Base-by-base conservation (phyloP, 352 stramenopile genomes). In the Pythium rishiriense region DNA sequence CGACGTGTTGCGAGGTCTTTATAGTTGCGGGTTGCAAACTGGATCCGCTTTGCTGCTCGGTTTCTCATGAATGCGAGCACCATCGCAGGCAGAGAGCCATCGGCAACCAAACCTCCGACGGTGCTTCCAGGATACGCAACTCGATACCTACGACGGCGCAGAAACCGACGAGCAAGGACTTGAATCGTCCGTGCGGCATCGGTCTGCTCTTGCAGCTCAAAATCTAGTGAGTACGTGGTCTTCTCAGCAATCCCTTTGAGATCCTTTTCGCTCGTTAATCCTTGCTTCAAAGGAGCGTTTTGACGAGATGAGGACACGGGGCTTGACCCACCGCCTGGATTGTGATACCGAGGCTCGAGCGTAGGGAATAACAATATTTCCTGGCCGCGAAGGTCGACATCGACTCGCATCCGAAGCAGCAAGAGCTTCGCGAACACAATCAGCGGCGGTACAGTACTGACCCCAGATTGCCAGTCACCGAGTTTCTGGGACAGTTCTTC, bases 361-460 rank as follows among this genome's bases (percentile, higher is more conserved):
- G 53, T 59, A 1, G 81, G 79, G 28, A 90, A 88, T 1, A 73
- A 45, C 31, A 90, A 73, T 29, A 87, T 67, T 39, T 90, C 79
- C 21, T 79, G 63, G 0, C 73, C 78, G 63, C 79, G 84, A 28
- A 83, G 61, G 25, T 88, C 73, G 15, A 87, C 70, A n/a, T 88
- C 79, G 33, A 90, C 61, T 43, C 81, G 66, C 48, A 90, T 57
- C 2, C 69, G 66, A 10, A 59, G 15, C 25, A 90, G 50, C 14
- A 88, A 39, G 1, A 68, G 37, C 33, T 75, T 75, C 21, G 68
- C 52, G 41, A 88, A 88, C 31, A 37, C 48, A 12, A 81, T 17
- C 1, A 73, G 37, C 22, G 60, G 39, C 22, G 66, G 55, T 19
- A 28, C 72, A 49, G 47, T 52, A 12, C 33, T 46, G 47, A 37